Percentiles rank a stretch among this genome's conserved stretches.
Evolutionary conservation across 148 eudicot species (phyloP).

Genomic region (Nyssa sinensis): DNA sequence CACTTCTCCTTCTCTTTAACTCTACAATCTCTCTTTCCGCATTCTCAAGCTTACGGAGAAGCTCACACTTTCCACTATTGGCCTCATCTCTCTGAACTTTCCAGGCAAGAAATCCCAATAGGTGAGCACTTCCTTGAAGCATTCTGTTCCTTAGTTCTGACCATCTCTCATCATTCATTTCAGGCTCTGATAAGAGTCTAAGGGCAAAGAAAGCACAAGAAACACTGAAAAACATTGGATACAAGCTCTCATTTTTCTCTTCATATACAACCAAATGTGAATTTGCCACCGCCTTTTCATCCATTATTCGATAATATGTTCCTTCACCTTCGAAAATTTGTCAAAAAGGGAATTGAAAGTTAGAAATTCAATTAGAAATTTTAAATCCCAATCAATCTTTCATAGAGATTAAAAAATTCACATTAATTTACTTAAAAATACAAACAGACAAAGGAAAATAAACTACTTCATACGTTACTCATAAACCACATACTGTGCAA

Average conservation of each 20-base stretch:
- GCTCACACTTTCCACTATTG: constrained; percentile 30
- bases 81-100: constrained; percentile 38
- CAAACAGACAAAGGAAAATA: neutral
- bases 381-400: constrained; percentile 3
- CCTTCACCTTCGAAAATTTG: constrained; percentile 7
- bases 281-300: constrained; percentile 37
- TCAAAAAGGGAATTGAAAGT: constrained; percentile 7
- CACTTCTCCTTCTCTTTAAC: constrained; percentile 59
- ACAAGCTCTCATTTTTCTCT: constrained; percentile 48
- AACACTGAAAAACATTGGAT: constrained; percentile 70
- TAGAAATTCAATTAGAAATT: neutral
- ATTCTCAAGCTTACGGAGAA: constrained; percentile 47
- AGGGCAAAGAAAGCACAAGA: constrained; percentile 74
- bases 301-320: constrained; percentile 46
- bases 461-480: neutral
- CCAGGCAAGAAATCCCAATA: constrained; percentile 74
- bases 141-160: constrained; percentile 47
- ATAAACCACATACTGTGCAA: neutral
- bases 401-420: neutral
- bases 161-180: constrained; percentile 37
- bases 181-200: constrained; percentile 35
- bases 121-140: constrained; percentile 62
- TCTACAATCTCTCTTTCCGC: constrained; percentile 51
- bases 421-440: neutral
- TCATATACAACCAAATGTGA: constrained; percentile 32